These are phyloP conservation scores for Yarrowia galli DNA, from an alignment of 1,139 yeast genomes.

Conservation along the genomic window DNA sequence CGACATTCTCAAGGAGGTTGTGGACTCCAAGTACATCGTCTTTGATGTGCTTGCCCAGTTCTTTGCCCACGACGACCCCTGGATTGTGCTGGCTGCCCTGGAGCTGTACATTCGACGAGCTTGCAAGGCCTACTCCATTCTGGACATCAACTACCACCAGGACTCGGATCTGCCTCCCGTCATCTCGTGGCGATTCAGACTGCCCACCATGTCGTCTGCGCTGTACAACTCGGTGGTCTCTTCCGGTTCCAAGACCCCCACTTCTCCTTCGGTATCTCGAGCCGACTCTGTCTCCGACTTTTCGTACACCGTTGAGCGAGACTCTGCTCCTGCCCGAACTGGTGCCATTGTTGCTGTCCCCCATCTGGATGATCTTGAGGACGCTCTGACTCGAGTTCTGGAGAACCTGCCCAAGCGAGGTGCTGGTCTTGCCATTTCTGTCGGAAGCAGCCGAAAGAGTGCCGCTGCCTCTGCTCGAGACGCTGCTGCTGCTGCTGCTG, in stretches of 20 bases:
- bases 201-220: constrained; percentile 74
- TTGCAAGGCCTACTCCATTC: constrained; percentile 92
- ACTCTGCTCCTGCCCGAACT: constrained; percentile 70
- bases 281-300: constrained; percentile 93
- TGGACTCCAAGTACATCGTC: constrained; percentile 94
- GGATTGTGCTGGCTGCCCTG: constrained; percentile 94
- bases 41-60: constrained; percentile 95
- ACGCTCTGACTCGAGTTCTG: constrained; percentile 75
- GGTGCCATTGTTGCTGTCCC: constrained; percentile 87
- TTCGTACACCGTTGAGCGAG: constrained; percentile 77
- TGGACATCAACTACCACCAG: constrained; percentile 73
- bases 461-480: constrained; percentile 48
- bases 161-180: constrained; percentile 61
- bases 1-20: constrained; percentile 83
- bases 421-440: constrained; percentile 47
- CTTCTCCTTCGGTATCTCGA: constrained; percentile 57
- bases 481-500: constrained; percentile 46
- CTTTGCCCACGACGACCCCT: constrained; percentile 80
- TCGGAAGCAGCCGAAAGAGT: constrained; percentile 44
- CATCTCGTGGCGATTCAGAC: constrained; percentile 88
- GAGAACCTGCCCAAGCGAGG: constrained; percentile 64
- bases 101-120: constrained; percentile 97
- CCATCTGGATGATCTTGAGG: constrained; percentile 90
- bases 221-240: constrained; percentile 53
- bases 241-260: constrained; percentile 42